Evolutionary conservation across 2,329 filamentous ascomycete species (phyloP).

Genomic region (Cucurbitaria berberidis): DNA sequence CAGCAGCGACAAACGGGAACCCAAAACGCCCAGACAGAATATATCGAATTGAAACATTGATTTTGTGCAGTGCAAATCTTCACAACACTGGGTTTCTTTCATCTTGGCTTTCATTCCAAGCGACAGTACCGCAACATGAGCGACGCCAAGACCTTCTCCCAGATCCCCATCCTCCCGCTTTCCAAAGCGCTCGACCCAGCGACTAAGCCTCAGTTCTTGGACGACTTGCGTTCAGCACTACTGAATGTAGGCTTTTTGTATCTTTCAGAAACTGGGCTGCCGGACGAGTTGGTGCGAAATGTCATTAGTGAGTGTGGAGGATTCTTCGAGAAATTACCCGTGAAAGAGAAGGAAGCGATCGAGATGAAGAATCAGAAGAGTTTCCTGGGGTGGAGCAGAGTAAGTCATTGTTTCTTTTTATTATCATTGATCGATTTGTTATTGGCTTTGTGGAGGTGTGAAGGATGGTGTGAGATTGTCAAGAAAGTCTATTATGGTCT

Average conservation of each 20-base stretch:
- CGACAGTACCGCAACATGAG: neutral
- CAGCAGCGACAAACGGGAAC: no score
- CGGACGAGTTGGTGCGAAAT: constrained; percentile 66
- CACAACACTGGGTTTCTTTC: neutral
- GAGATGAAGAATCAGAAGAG: constrained; percentile 59
- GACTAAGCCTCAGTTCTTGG: constrained; percentile 76
- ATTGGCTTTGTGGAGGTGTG: neutral
- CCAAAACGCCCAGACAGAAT: neutral
- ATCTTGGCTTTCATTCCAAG: neutral
- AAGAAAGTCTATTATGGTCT: neutral
- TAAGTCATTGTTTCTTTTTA: constrained; percentile 35
- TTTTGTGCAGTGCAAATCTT: neutral
- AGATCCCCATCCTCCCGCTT: constrained; percentile 79
- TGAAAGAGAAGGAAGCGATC: constrained; percentile 72
- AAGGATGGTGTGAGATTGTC: neutral
- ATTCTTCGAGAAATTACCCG: constrained; percentile 76
- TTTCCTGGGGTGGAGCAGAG: constrained; percentile 56
- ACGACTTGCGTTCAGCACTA: constrained; percentile 73
- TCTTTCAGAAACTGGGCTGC: constrained; percentile 70
- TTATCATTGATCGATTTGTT: neutral
- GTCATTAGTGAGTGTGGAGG: constrained; percentile 71
- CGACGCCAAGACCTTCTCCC: constrained; percentile 62
- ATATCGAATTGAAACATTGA: neutral
- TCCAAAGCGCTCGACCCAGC: constrained; percentile 67
- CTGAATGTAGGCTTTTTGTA: constrained; percentile 91